Evolutionary conservation across 1,284 basidiomycete species (phyloP).

Genomic region (Ganoderma leucocontextum): DNA sequence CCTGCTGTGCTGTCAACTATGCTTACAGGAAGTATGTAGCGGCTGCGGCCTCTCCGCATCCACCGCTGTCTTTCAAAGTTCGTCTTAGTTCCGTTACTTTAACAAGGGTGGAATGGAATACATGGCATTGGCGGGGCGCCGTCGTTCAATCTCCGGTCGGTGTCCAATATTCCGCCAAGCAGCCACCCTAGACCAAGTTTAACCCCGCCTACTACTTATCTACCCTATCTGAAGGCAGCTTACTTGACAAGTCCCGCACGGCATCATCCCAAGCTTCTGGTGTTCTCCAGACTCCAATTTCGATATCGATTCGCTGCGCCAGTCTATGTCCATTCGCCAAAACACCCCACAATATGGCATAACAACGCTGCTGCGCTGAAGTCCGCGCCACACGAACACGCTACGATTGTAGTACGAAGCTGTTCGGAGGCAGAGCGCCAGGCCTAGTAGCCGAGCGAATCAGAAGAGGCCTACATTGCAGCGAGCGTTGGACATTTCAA

Average conservation of each 20-base stretch:
- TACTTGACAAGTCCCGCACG: neutral
- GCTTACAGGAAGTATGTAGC: neutral
- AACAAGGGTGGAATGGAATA: neutral
- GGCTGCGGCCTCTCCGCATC: neutral
- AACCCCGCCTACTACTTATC: neutral
- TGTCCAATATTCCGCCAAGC: neutral
- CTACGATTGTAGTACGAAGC: neutral
- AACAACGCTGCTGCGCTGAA: neutral
- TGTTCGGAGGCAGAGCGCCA: neutral
- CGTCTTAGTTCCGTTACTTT: neutral
- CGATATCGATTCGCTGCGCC: neutral
- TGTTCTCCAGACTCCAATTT: neutral
- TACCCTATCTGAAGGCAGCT: neutral
- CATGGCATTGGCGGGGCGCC: neutral
- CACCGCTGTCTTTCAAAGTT: slow-evolving; percentile 2
- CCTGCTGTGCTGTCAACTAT: neutral
- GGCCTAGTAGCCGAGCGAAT: neutral
- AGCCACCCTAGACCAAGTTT: neutral
- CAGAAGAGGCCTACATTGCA: neutral
- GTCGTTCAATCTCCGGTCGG: neutral
- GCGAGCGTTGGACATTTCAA: neutral
- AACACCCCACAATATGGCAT: slow-evolving; percentile 1
- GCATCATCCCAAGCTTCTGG: neutral
- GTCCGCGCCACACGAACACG: neutral
- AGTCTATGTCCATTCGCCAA: slow-evolving; percentile 2